These are phyloP conservation scores for Akanthomyces muscarius DNA, from an alignment of 2,329 filamentous ascomycete species.

Conservation along the genomic window DNA sequence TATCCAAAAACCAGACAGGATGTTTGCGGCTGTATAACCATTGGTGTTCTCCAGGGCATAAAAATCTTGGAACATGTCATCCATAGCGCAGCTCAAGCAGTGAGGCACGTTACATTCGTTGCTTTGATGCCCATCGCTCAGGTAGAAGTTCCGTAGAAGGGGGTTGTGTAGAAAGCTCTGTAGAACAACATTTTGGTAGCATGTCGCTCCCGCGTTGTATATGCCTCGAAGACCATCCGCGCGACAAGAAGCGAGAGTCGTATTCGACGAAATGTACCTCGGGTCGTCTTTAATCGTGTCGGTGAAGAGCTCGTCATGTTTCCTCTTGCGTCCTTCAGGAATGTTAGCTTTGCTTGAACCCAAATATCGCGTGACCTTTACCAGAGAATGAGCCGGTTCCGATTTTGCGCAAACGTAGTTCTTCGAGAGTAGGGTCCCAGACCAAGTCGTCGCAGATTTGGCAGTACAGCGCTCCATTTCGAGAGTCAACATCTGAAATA, in stretches of 20 bases:
- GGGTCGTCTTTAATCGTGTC: constrained; percentile 67
- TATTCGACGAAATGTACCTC: constrained; percentile 72
- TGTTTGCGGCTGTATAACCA: constrained; percentile 84
- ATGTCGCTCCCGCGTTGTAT: constrained; percentile 97
- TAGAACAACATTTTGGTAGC: constrained; percentile 94
- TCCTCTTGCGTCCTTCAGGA: constrained; percentile 62
- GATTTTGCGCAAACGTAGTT: constrained; percentile 66
- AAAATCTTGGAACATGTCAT: constrained; percentile 70
- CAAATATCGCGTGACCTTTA: constrained; percentile 34
- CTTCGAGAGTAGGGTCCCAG: constrained; percentile 77
- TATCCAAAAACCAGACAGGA: constrained; percentile 87
- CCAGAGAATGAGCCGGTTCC: constrained; percentile 62
- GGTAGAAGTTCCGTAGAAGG: constrained; percentile 84
- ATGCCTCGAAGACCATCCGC: constrained; percentile 86
- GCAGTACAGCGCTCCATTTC: constrained; percentile 71
- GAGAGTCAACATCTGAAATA: constrained; percentile 67
- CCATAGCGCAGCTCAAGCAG: constrained; percentile 67
- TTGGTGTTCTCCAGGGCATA: constrained; percentile 74
- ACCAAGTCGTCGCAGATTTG: constrained; percentile 79
- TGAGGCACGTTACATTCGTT: constrained; percentile 63
- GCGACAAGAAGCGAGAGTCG: constrained; percentile 73
- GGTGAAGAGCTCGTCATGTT: constrained; percentile 66
- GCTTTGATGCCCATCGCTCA: constrained; percentile 82
- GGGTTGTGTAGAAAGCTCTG: constrained; percentile 94
- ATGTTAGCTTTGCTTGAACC: constrained; percentile 11